phyloP scores from a whole-genome alignment of 176 grass and related monocot genomes.

The Cenchrus americanus region DNA sequence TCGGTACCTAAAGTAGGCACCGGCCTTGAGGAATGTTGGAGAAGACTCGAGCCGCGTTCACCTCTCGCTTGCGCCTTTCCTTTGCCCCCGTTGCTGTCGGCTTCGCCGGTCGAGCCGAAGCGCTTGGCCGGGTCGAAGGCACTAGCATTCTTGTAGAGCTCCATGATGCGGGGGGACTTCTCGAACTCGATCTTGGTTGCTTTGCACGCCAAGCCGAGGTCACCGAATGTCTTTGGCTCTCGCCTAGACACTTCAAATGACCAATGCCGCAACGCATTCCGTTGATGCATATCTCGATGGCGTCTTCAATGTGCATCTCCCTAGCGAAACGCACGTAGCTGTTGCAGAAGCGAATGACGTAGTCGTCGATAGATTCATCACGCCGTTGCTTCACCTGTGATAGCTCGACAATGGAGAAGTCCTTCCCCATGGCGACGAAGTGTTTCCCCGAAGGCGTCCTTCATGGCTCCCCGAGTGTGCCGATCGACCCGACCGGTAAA shows the following conservation, averaged over 20 bases:
- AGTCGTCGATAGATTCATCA: not conserved
- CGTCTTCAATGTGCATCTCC: not conserved
- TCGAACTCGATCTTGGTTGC: conserved; percentile 1
- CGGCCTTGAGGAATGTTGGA: not conserved
- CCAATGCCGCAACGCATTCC: not conserved
- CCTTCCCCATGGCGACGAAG: not conserved
- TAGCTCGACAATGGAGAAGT: not conserved
- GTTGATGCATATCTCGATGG: not conserved
- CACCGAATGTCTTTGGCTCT: not conserved
- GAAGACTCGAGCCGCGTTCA: not conserved
- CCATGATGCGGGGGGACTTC: not conserved
- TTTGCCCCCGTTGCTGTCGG: not conserved
- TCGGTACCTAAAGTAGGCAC: not conserved
- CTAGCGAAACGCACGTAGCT: not conserved
- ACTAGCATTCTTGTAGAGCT: not conserved
- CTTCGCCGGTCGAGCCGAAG: not conserved
- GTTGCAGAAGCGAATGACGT: not conserved
- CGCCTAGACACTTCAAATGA: not conserved
- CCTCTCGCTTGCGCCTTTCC: not conserved
- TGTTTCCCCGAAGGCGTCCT: not conserved
- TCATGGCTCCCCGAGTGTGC: not conserved
- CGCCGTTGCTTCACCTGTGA: not conserved
- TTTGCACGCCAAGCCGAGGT: not conserved
- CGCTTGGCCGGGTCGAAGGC: not conserved
- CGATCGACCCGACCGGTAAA: not conserved